A percentile compares a stretch with the other conserved stretches of the same genome.
phyloP scores from a whole-genome alignment of 1,284 basidiomycete species.

The Albatrellus sp. region DNA sequence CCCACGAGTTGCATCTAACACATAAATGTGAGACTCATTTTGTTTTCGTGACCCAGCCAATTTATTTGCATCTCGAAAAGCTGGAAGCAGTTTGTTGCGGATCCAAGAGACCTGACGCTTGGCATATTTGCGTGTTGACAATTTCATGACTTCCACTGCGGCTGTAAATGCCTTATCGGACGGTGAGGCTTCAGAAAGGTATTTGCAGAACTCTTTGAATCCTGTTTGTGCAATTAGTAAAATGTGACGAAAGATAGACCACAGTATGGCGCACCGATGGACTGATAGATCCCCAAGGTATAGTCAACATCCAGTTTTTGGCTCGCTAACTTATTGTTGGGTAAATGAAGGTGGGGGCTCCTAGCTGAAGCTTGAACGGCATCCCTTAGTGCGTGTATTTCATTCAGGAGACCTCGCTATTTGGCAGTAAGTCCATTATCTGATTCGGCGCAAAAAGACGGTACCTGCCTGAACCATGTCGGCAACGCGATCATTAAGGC shows the following conservation, averaged over 20 bases:
- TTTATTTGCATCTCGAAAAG: constrained; percentile 36
- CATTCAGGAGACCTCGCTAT: constrained; percentile 5
- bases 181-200: constrained; percentile 1
- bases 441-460: background rate
- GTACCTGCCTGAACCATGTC: constrained; percentile 71
- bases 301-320: constrained; percentile 30
- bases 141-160: constrained; percentile 75
- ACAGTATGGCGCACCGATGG: constrained; percentile 54
- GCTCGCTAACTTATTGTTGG: too few relatives aligned
- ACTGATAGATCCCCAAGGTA: constrained; percentile 84
- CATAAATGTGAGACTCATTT: constrained; percentile 22
- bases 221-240: constrained; percentile 8
- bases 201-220: constrained; percentile 2
- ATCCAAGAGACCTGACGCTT: constrained; percentile 91
- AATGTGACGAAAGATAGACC: background rate
- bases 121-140: constrained; percentile 84
- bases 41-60: constrained; percentile 16
- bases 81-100: constrained; percentile 80
- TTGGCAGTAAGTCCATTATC: constrained; percentile 5
- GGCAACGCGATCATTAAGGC: constrained; percentile 77
- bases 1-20: constrained; percentile 72
- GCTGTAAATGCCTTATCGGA: constrained; percentile 34
- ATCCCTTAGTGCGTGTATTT: constrained; percentile 8
- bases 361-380: constrained; percentile 3
- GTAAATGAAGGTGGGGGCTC: background rate